Conservation (phyloP, 148 eudicot species). For the Chenopodium album region DNA sequence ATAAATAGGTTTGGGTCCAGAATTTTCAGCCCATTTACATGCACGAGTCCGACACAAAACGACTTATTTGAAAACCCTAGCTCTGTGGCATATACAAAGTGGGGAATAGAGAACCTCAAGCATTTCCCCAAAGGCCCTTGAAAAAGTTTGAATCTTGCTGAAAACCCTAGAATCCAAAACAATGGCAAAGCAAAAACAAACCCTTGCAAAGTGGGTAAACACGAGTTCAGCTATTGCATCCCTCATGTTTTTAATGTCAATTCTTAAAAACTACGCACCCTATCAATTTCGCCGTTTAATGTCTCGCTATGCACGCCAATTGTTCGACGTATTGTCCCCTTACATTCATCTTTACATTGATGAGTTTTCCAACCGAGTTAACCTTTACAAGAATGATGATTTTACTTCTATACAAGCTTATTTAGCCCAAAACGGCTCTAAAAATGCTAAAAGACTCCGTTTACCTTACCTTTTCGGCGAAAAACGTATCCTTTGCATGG, state of each 20-base stretch:
- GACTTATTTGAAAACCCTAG: too few species aligned
- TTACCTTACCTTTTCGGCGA: background rate
- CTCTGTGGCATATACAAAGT: too few species aligned
- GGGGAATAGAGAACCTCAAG: too few species aligned
- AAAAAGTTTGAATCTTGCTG: background rate
- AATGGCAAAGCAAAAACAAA: background rate
- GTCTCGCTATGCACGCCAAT: background rate
- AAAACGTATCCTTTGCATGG: background rate
- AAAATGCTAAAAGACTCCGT: background rate
- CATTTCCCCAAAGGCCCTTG: too few species aligned
- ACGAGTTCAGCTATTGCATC: background rate
- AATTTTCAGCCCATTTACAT: too few species aligned
- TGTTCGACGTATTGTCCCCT: conserved; percentile 11
- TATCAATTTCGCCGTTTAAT: background rate
- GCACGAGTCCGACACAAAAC: too few species aligned
- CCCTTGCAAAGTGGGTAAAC: background rate
- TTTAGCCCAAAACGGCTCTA: conserved; percentile 1
- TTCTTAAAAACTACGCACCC: background rate
- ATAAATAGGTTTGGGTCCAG: too few species aligned
- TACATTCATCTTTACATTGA: conserved; percentile 15
- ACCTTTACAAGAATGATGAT: background rate
- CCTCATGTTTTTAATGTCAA: conserved; percentile 2
- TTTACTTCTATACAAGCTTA: conserved; percentile 11
- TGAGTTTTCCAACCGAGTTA: background rate
- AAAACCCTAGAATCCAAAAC: background rate